Base-by-base conservation (phyloP, 1,284 basidiomycete species). In the Schizophyllum commune region DNA sequence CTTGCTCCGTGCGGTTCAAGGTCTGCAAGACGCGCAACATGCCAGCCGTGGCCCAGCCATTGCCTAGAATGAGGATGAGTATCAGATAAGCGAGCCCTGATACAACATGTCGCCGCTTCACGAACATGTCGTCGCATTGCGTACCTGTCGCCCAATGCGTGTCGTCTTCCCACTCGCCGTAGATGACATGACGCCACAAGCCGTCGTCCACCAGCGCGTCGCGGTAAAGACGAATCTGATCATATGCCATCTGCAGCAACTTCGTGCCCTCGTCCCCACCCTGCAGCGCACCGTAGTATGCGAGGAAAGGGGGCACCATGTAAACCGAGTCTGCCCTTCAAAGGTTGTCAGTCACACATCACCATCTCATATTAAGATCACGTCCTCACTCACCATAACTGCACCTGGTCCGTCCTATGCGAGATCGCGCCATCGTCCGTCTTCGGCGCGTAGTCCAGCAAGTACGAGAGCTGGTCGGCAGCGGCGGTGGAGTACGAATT, bases 281-380 rank as follows among this genome's bases (percentile, higher is more conserved):
- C 66, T 76, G 64, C 19, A 80, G 64, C 4, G 76, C 76, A 6
- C 86, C 91, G 66, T 84, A 91, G 71, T 86, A 89, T 2, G 91
- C 89, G 52, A 94, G 76, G 72, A 91, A 92, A 1, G 91, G 89
- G 2, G 91, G 89, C 1, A 81, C 85, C 88, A 90, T 88, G 73
- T 87, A 88, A 0, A 85, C 72, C 64, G 80, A 86, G 69, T 85
- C 83, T 15, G 82, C 73, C 83, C 80, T 82, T 60, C 57, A 17
- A 55, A 52, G 59, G 52, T 33, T 4, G 9, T 47, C 39, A 47
- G n/a, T n/a, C n/a, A n/a, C n/a, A n/a, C n/a, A n/a, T n/a, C n/a
- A n/a, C n/a, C n/a, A n/a, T n/a, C n/a, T n/a, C n/a, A n/a, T n/a
- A n/a, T n/a, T n/a, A n/a, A n/a, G n/a, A n/a, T n/a, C n/a, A n/a